Percentiles rank a stretch among this genome's conserved stretches.
Evolutionary conservation across 2,329 filamentous ascomycete genomes (phyloP).

Genomic region (Aspergillaceae sp.): DNA sequence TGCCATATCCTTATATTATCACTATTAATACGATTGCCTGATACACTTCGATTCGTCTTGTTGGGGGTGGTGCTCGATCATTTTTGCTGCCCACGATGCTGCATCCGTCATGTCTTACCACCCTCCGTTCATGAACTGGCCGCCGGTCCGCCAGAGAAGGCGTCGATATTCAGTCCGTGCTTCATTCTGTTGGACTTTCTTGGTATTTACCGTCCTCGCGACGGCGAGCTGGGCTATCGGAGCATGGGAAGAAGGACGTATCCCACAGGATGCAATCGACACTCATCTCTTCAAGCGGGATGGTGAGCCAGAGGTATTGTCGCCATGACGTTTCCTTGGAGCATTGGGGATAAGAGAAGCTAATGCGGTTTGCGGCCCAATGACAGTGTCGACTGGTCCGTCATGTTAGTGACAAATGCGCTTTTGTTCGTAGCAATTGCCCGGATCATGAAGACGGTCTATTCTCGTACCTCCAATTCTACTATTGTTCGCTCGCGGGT

Average conservation of each 20-base stretch:
- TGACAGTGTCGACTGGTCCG: constrained; percentile 70
- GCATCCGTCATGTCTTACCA: constrained; percentile 13
- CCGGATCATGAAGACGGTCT: constrained; percentile 82
- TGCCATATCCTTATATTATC: background rate
- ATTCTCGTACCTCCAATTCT: constrained; percentile 77
- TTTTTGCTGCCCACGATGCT: constrained; percentile 19
- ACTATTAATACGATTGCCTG: too few relatives aligned
- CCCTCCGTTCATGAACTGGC: constrained; percentile 13
- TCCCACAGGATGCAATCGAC: background rate
- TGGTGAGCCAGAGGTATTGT: constrained; percentile 20
- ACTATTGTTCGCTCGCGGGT: constrained; percentile 70
- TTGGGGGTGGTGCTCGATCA: background rate
- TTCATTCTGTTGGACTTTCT: constrained; percentile 38
- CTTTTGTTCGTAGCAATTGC: constrained; percentile 75
- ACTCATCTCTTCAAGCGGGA: constrained; percentile 12
- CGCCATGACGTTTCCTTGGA: background rate
- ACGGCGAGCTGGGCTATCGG: constrained; percentile 17
- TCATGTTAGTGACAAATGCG: constrained; percentile 68
- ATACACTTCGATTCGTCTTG: too few relatives aligned
- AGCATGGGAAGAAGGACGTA: background rate
- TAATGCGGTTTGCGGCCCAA: background rate
- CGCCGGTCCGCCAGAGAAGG: constrained; percentile 12
- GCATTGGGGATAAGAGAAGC: background rate
- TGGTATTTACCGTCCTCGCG: constrained; percentile 27
- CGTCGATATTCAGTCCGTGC: constrained; percentile 36